Base-by-base conservation (phyloP, 108 stramenopile genomes). In the Cyclotella sp. region DNA sequence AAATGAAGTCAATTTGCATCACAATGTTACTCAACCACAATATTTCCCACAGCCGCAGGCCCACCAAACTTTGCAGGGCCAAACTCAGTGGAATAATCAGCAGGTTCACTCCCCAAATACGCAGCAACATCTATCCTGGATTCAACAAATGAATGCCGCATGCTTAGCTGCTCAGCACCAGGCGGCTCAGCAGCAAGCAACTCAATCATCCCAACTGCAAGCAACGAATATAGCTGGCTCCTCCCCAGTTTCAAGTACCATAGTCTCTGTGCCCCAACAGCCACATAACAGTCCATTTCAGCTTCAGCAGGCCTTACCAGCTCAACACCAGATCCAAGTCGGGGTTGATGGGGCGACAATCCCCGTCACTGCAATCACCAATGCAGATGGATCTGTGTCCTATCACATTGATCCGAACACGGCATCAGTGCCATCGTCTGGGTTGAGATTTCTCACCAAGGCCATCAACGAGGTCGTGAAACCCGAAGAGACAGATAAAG, bases 91-190 rank as follows among this genome's bases (percentile, higher is more conserved):
- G 44, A 53, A 70, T 70, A 66, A 77, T 14, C 51, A 45, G 15
- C 73, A 51, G 29, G n/a, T 69, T 9, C 54, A 45, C 22, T 68
- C 67, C 52, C 67, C 67, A 0, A 52, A 68, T 18, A 68, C 67
- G 26, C 55, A 82, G 45, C 80, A 73, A 65, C 88, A 87, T 75
- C 34, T 87, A 21, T 75, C 71, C 29, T 89, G 86, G 88, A 62
- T 87, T 34, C 62, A 79, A 52, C 85, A 86, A 30, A 66, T 89
- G 52, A 89, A 89, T 70, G 78, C 73, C 29, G 66, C 82, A 63
- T 85, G 85, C 18, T 41, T 78, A 53, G 71, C 69, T n/a, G 72
- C 59, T 24, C 47, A 51, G 52, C 30, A 59, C 40, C 19, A 52
- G 13, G 24, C 57, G 24, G 22, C 18, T 53, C 18, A 59, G 57